Evolutionary conservation across 2,329 filamentous ascomycete genomes (phyloP).

Genomic region (Diaporthe velutina): DNA sequence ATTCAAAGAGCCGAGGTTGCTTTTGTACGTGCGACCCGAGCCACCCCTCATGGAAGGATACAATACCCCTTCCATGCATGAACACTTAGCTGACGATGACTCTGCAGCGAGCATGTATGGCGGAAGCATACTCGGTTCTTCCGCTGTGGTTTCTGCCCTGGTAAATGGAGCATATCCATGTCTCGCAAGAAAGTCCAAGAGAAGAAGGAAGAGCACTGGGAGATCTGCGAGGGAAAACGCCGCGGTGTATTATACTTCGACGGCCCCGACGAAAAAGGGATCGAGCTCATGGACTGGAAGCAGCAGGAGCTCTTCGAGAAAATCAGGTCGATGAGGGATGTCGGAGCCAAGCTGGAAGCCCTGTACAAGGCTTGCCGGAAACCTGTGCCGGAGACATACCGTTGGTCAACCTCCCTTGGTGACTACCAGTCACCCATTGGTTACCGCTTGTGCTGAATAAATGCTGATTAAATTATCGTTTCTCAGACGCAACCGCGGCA

Average conservation of each 20-base stretch:
- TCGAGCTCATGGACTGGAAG: neutral
- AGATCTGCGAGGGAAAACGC: neutral
- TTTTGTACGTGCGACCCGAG: neutral
- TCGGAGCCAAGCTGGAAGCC: neutral
- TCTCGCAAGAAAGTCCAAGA: neutral
- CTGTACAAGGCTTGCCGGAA: constrained; percentile 1
- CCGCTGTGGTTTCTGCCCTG: neutral
- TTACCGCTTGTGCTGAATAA: neutral
- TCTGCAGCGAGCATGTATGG: constrained; percentile 6
- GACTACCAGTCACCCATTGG: neutral
- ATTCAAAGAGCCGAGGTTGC: neutral
- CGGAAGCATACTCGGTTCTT: constrained; percentile 14
- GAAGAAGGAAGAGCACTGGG: constrained; percentile 10
- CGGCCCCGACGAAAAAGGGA: fast-evolving
- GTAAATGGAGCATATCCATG: neutral
- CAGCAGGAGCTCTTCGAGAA: constrained; percentile 5
- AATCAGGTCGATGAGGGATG: neutral
- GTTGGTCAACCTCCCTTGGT: neutral
- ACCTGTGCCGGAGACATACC: neutral
- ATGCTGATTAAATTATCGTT: neutral
- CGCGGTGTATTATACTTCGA: neutral
- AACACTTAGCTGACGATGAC: neutral
- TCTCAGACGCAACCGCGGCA: neutral
- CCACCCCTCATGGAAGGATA: neutral
- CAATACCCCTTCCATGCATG: no score